Base-by-base conservation (phyloP, 169 alveolate genomes). In the Cryptosporidium bovis region DNA sequence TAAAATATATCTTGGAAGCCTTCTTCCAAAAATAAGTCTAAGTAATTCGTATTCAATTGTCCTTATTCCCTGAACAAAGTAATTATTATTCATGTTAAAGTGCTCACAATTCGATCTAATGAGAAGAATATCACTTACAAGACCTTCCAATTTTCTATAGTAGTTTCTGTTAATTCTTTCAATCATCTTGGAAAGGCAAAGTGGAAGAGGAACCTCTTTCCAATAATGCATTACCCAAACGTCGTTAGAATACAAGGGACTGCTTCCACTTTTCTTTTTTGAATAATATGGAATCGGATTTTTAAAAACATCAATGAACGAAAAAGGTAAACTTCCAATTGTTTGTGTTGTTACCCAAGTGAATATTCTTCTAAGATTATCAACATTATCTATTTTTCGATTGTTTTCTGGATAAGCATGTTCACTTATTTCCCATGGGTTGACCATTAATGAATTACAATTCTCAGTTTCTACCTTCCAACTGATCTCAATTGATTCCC, bases 171-270 rank as follows among this genome's bases (percentile, higher is more conserved):
- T 34, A 8, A 92, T 66, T 55, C 93, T 71, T 58, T 90, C 64
- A 24, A 91, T 60, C 51, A 92, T 82, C 60, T 58, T 51, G 18
- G 58, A 83, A 62, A 92, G 33, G 33, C 90, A 51, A 82, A 92
- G 68, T 40, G 94, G 94, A 34, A 53, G 56, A 50, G 93, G 77
- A 44, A 92, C 65, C 16, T 84, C 83, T 82, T 51, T 46, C 93
- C 93, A 90, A 36, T 92, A 92, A 7, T 51, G 55, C 27, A 60
- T 51, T 31, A 91, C 89, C 94, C 94, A 91, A 16, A 40, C 71
- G 16, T 91, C 90, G n/a, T n/a, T 34, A 29, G 82, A 51, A 84
- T 83, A 82, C n/a, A 27, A 89, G 29, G 66, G 0, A 27, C 29
- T 50, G 24, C 3, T 33, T 33, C 18, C 24, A 27, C 6, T 34